These are phyloP conservation scores for Tolypocladium cylindrosporum DNA, from an alignment of 2,329 filamentous ascomycete species.

Conservation along the genomic window DNA sequence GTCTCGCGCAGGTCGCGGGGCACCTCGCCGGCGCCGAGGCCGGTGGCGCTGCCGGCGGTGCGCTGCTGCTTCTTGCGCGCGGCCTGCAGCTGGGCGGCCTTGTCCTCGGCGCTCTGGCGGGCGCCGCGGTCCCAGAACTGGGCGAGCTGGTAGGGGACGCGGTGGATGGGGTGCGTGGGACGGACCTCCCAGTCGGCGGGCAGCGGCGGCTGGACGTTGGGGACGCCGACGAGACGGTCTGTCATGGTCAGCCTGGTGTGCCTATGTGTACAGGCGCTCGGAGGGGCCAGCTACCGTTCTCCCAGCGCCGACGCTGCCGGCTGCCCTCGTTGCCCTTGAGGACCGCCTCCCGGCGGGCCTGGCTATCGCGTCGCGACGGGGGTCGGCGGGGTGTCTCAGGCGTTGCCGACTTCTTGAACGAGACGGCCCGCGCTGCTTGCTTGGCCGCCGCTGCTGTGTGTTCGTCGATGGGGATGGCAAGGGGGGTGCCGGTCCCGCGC, in stretches of 20 bases:
- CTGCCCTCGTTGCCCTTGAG: constrained; percentile 88
- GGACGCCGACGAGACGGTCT: constrained; percentile 83
- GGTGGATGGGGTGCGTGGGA: constrained; percentile 68
- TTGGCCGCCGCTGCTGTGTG: constrained; percentile 5
- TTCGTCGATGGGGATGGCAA: constrained; percentile 70
- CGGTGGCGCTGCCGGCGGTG: constrained; percentile 28
- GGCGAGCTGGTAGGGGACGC: constrained; percentile 82
- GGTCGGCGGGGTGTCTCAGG: constrained; percentile 31
- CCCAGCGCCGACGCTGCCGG: constrained; percentile 79
- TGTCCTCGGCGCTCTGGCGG: constrained; percentile 39
- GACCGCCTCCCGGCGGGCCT: constrained; percentile 58
- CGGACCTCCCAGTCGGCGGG: constrained; percentile 74
- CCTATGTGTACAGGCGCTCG: background rate
- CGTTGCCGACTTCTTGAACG: constrained; percentile 9
- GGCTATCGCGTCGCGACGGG: constrained; percentile 42
- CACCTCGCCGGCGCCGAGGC: constrained; percentile 45
- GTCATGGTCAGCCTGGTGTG: background rate
- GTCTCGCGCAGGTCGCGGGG: constrained; percentile 72
- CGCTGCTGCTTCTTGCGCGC: constrained; percentile 37
- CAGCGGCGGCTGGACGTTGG: constrained; percentile 72
- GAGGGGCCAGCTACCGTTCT: constrained; percentile 59
- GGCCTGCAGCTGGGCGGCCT: constrained; percentile 27
- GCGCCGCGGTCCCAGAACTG: constrained; percentile 64
- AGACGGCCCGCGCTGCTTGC: constrained; percentile 9
- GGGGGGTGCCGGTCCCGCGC: constrained; percentile 50